These are phyloP conservation scores for Straminergon stramineum DNA, from an alignment of 225 moss, liverwort and hornwort species.

Conservation along the genomic window DNA sequence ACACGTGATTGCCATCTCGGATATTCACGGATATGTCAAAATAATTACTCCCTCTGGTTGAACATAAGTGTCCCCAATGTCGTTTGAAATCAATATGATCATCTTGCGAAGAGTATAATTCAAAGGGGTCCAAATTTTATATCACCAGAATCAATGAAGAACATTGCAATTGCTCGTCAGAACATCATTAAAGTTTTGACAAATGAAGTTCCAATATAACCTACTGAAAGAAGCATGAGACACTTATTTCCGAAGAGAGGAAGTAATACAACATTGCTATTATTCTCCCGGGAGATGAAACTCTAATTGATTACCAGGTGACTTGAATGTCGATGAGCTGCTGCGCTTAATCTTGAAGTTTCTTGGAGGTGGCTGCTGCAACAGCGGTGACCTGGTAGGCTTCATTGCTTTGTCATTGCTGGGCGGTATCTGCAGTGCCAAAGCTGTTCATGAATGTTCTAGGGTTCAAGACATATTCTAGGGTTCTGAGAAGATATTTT, in stretches of 20 bases:
- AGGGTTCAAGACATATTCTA: background rate
- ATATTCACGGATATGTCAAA: background rate
- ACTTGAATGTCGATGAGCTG: slow-evolving; percentile 2
- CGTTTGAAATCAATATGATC: background rate
- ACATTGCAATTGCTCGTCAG: background rate
- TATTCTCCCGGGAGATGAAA: background rate
- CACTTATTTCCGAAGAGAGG: background rate
- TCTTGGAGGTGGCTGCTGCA: slow-evolving; percentile 12
- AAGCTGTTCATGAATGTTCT: background rate
- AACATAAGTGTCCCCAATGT: background rate
- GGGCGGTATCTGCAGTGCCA: slow-evolving; percentile 11
- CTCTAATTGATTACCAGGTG: background rate
- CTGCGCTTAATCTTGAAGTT: slow-evolving; percentile 22
- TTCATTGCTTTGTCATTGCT: slow-evolving; percentile 7
- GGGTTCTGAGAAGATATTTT: background rate
- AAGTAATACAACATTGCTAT: background rate
- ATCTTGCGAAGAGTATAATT: background rate
- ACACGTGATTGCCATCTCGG: background rate
- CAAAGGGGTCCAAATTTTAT: background rate
- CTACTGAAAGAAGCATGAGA: background rate
- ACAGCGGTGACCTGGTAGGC: slow-evolving; percentile 1
- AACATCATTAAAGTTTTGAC: background rate
- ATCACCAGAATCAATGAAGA: background rate
- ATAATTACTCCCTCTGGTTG: background rate
- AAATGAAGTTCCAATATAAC: background rate